Evolutionary conservation across 441 rosid species (phyloP), one percentile per base, ranked within the genome.

Genomic region (Euphorbia neoarborescens): DNA sequence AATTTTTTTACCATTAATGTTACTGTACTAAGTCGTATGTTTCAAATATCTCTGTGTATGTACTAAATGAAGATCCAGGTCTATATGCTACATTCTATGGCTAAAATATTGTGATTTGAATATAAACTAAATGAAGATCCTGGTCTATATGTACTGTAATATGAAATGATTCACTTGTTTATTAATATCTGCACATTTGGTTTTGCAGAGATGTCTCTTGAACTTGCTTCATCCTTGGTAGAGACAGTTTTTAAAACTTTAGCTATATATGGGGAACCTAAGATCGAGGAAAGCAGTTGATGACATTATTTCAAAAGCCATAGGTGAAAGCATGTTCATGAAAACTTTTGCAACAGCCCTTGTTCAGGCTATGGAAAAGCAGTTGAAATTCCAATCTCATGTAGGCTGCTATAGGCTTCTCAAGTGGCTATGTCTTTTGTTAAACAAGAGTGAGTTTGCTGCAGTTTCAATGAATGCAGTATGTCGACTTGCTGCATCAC

Each of bases 351-450:
- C 96, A 0, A 89, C 91, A 19, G 78, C 81, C 20, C 94, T 95
- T 80, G 97, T 95, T 66, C 97, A 90, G 84, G 78, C 76, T 60
- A 90, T 89, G 97, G 99, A 95, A 58, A 95, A 78, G 87, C 92
- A 86, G 78, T 78, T 75, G 38, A 90, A 89, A 79, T 76, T 75
- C 69, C 83, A 83, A 27, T 83, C 91, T 30, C 85, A 77, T 66
- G 81, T 84, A 5, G 90, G 92, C 65, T 86, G 95, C 83, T 81
- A 81, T 72, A 85, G 89, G 81, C 88, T 95, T 59, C 89, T 95
- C 72, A 78, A 84, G 48, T 95, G 98, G 99, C 89, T 98, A 5
- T 88, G 95, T 69, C 84, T 95, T 73, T 86, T 95, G 37, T 80
- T 95, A 74, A 80, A 75, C 54, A 84, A 80, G 72, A 90, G 97